Evolutionary conservation across 176 grass and related monocot species (phyloP).

Genomic region (Calamus simplicifolius): DNA sequence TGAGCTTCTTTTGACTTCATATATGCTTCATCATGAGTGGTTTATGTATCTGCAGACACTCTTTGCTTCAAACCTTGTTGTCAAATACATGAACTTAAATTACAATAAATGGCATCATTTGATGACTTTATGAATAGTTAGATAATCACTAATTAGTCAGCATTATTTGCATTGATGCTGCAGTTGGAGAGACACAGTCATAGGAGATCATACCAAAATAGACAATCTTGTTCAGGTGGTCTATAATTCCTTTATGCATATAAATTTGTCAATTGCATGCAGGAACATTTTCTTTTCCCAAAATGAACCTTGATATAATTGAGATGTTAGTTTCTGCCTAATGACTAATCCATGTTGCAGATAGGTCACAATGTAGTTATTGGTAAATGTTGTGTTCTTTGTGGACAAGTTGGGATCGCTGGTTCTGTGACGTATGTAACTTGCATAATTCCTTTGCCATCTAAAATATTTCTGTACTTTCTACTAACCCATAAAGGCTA

Average conservation of each 20-base stretch:
- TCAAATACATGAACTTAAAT: too few relatives aligned
- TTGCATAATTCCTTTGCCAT: conserved; percentile 11
- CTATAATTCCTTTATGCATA: neutral
- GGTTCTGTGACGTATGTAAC: conserved; percentile 64
- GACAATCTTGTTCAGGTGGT: conserved; percentile 92
- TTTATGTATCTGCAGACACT: neutral
- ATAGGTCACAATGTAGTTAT: conserved; percentile 90
- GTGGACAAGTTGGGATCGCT: conserved; percentile 91
- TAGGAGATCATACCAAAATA: conserved; percentile 86
- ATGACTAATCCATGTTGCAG: conserved; percentile 34
- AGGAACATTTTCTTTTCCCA: neutral
- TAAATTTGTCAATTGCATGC: too few relatives aligned
- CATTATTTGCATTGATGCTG: conserved; percentile 6
- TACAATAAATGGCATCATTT: too few relatives aligned
- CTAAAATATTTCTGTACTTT: neutral
- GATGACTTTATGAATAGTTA: too few relatives aligned
- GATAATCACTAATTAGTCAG: too few relatives aligned
- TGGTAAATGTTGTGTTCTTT: conserved; percentile 82
- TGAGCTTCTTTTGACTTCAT: conserved; percentile 9
- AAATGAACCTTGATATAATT: neutral
- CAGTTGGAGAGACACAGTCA: conserved; percentile 83
- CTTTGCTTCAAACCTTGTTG: neutral
- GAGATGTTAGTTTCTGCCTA: neutral
- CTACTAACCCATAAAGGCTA: too few relatives aligned
- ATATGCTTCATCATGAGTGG: too few relatives aligned